phyloP scores from a whole-genome alignment of 352 stramenopile genomes.

The Plasmopara halstedii region DNA sequence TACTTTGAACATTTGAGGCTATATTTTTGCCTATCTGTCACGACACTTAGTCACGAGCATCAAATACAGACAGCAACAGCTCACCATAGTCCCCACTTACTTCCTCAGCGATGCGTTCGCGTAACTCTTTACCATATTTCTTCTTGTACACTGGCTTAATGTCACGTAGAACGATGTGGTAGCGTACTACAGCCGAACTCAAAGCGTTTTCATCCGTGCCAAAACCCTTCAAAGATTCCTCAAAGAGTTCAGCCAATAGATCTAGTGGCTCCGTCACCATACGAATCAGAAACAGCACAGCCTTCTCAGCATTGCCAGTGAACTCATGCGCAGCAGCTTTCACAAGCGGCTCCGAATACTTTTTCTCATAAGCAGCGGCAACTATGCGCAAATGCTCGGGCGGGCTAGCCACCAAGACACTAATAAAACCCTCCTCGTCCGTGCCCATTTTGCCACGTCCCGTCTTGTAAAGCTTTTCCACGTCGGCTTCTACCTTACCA shows the following conservation, averaged over 20 bases:
- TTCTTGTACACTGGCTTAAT: conserved; percentile 82
- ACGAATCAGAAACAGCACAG: conserved; percentile 54
- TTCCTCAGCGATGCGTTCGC: conserved; percentile 71
- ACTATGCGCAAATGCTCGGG: conserved; percentile 59
- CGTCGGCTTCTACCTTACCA: conserved; percentile 51
- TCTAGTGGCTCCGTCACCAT: conserved; percentile 59
- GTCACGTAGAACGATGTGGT: conserved; percentile 73
- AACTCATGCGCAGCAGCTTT: conserved; percentile 69
- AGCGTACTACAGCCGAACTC: conserved; percentile 59
- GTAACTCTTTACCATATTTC: conserved; percentile 70
- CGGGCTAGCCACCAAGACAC: conserved; percentile 38
- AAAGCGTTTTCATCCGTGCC: conserved; percentile 67
- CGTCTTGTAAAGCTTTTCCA: conserved; percentile 60
- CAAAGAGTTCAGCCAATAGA: conserved; percentile 56
- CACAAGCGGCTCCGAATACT: conserved; percentile 57
- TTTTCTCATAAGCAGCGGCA: conserved; percentile 52
- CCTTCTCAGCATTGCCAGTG: conserved; percentile 42
- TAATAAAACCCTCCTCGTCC: conserved; percentile 59
- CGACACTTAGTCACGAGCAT: conserved; percentile 27
- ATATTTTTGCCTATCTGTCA: neutral
- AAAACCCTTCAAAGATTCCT: conserved; percentile 62
- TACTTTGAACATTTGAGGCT: neutral
- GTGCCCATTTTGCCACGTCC: conserved; percentile 64
- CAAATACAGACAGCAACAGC: conserved; percentile 57
- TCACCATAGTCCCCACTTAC: conserved; percentile 66